Evolutionary conservation across 192 early-diverging fungal genomes (phyloP).

Genomic region (Geranomyces variabilis): DNA sequence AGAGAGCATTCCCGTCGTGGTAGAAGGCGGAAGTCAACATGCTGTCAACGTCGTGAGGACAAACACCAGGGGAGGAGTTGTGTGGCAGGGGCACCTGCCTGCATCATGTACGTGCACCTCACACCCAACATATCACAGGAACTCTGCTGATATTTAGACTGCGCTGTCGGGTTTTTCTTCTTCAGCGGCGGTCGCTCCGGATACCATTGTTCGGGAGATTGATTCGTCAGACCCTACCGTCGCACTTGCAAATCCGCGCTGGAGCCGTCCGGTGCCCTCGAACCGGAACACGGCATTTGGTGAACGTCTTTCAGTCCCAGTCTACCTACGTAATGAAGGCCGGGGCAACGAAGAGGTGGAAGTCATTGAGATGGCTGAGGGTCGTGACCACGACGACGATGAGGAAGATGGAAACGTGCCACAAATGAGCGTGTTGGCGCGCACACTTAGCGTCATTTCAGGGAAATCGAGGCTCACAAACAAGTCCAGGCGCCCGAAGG

Average conservation of each 20-base stretch:
- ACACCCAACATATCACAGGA: not conserved
- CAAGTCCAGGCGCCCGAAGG: not conserved
- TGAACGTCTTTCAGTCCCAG: constrained; percentile 14
- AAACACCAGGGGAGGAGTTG: constrained; percentile 20
- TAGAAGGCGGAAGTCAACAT: not conserved
- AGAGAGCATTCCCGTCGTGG: not conserved
- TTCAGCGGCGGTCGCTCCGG: not conserved
- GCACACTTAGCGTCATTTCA: constrained; percentile 1
- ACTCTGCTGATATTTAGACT: not conserved
- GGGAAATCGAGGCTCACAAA: not conserved
- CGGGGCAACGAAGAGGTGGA: not conserved
- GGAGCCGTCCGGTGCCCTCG: not conserved
- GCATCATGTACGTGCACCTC: constrained; percentile 1
- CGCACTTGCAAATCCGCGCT: not conserved
- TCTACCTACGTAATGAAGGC: not conserved
- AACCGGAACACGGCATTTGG: constrained; percentile 2
- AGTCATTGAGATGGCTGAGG: not conserved
- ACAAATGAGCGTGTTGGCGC: not conserved
- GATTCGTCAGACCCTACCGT: not conserved
- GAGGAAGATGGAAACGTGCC: not conserved
- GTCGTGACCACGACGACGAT: not conserved
- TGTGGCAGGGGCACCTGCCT: constrained; percentile 11
- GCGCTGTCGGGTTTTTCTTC: not conserved
- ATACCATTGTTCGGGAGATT: not conserved
- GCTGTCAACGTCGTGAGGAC: constrained; percentile 19